A percentile compares a stretch with the other conserved stretches of the same genome.
Conservation (phyloP, 2,329 filamentous ascomycete species). For the Fusarium robinianum region DNA sequence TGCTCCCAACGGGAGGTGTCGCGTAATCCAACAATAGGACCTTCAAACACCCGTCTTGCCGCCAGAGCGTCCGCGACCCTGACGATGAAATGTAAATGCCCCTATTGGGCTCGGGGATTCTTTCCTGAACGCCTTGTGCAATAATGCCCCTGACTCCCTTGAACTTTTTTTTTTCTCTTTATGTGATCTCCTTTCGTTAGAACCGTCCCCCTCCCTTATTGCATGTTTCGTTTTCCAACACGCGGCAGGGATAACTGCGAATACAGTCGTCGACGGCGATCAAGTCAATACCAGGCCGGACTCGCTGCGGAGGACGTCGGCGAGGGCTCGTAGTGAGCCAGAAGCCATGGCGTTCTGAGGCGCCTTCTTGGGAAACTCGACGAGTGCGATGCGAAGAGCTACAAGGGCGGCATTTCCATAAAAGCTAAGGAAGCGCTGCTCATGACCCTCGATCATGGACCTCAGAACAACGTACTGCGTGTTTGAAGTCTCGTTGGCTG, state of each 20-base stretch:
- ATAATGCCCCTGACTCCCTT: constrained; percentile 6
- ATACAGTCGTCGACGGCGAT: too few species aligned
- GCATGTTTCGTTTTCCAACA: not conserved
- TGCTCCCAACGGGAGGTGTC: constrained; percentile 16
- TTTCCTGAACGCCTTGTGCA: constrained; percentile 22
- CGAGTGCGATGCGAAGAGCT: constrained; percentile 68
- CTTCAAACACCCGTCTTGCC: constrained; percentile 26
- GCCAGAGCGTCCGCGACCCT: constrained; percentile 5
- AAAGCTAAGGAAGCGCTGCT: constrained; percentile 75
- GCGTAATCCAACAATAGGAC: constrained; percentile 32
- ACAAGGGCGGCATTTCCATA: constrained; percentile 79
- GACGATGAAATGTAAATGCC: constrained; percentile 8
- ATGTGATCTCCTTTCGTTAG: not conserved
- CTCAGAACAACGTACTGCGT: constrained; percentile 74
- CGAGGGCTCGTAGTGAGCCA: constrained; percentile 57
- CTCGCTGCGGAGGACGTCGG: constrained; percentile 56
- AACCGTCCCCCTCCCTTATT: too few species aligned
- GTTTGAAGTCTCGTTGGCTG: constrained; percentile 67
- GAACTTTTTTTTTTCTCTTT: constrained; percentile 1
- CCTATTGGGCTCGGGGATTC: constrained; percentile 2
- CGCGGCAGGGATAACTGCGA: too few species aligned
- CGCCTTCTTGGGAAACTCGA: constrained; percentile 71
- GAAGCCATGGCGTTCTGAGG: constrained; percentile 54
- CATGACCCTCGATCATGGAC: constrained; percentile 72
- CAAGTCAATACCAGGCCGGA: constrained; percentile 52